Evolutionary conservation across 208 protist genomes (phyloP), one percentile per base, ranked within the genome.

Genomic region (Leishmania lainsoni): DNA sequence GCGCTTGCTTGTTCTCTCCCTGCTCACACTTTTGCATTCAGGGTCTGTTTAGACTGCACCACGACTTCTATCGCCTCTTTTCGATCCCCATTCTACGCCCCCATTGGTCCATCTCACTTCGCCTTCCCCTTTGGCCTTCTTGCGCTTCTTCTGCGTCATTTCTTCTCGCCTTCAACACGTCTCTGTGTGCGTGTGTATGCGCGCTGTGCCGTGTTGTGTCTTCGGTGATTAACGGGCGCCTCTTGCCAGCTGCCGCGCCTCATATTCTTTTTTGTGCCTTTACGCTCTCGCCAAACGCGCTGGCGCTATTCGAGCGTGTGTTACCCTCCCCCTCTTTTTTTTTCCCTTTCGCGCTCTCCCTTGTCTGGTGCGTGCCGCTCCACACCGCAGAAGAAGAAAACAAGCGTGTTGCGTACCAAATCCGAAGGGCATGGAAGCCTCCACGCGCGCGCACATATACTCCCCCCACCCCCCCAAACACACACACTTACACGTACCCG

Each of bases 1-100:
- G 49, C 75, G 20, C 77, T 61, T 5, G 75, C 54, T 71, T 59
- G 75, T 45, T 68, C 22, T 75, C 45, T 70, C 74, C 61, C 80
- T 79, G 6, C 49, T 59, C 39, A 32, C 66, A 54, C 69, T 66
- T 42, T 71, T 12, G 75, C 29, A 2, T 17, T 59, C n/a, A 2
- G 3, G 20, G 29, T 22, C 5, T 5, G 59, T 68, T 20, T 52
- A 26, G 70, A 70, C 8, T 72, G 61, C 48, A 80, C 77, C 61
- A 70, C 26, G 58, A 70, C 51, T 48, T n/a, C 16, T 29, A 29
- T 61, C 35, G 17, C 26, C 52, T 29, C 20, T 48, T 9, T 20
- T 56, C 58, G 10, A 0, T n/a, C 35, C 65, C 65, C 17, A 20
- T 35, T 16, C 65, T 39, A 70, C 45, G 20, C 65, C 14, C 32